Evolutionary conservation across 2,329 filamentous ascomycete genomes (phyloP).

Genomic region (Trichoderma sp.): DNA sequence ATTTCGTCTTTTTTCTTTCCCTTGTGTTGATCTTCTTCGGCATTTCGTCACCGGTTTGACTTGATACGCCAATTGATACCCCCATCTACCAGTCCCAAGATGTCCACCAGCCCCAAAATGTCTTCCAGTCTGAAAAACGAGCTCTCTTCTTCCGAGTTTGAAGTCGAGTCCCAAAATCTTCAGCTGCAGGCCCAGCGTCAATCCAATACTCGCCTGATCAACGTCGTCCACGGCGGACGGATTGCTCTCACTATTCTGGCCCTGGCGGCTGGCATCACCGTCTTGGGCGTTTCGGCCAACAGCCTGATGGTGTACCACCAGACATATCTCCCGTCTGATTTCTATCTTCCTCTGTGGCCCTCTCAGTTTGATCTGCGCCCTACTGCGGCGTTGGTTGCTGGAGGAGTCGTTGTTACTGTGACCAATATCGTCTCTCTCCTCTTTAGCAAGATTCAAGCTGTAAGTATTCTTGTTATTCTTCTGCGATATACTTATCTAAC

Average conservation of each 20-base stretch:
- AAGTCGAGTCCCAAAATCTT: constrained; percentile 45
- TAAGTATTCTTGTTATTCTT: constrained; percentile 40
- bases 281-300: constrained; percentile 57
- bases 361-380: constrained; percentile 57
- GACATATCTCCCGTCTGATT: constrained; percentile 51
- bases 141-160: constrained; percentile 49
- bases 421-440: constrained; percentile 51
- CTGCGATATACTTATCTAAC: not conserved
- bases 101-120: constrained; percentile 28
- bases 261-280: constrained; percentile 52
- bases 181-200: constrained; percentile 40
- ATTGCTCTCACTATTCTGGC: constrained; percentile 52
- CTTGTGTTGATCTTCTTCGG: not conserved
- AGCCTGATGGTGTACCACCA: constrained; percentile 56
- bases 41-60: not conserved
- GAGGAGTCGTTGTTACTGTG: constrained; percentile 51
- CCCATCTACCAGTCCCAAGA: constrained; percentile 19
- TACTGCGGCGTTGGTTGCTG: constrained; percentile 55
- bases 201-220: constrained; percentile 42
- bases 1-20: not conserved
- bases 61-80: not conserved
- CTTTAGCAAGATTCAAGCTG: constrained; percentile 50
- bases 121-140: constrained; percentile 41
- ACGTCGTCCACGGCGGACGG: constrained; percentile 46
- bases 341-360: constrained; percentile 59